Evolutionary conservation across 1,139 yeast genomes (phyloP).

Genomic region (Debaryomyces fabryi): DNA sequence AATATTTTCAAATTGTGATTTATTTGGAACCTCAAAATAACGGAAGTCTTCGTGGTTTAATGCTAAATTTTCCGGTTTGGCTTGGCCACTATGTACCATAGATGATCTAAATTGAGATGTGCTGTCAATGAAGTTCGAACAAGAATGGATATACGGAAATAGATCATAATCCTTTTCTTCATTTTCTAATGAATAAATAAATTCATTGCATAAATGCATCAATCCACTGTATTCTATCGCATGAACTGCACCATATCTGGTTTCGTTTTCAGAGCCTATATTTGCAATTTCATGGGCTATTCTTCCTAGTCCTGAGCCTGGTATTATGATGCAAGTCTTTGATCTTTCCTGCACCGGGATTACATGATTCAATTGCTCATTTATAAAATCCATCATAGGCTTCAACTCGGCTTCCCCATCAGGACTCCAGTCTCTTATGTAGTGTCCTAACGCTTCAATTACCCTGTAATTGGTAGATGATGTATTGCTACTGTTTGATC

Average conservation of each 20-base stretch:
- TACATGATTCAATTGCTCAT: constrained; percentile 28
- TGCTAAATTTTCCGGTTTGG: constrained; percentile 49
- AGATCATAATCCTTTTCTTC: constrained; percentile 26
- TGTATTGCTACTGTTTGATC: constrained; percentile 20
- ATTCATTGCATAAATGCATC: constrained; percentile 68
- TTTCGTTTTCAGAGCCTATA: constrained; percentile 19
- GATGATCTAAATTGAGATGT: constrained; percentile 57
- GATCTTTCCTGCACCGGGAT: constrained; percentile 27
- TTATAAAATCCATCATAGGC: constrained; percentile 57
- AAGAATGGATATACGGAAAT: constrained; percentile 71
- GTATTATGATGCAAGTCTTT: constrained; percentile 59
- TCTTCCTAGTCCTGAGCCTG: constrained; percentile 82
- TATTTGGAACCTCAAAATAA: constrained; percentile 39
- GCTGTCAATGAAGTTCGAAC: constrained; percentile 63
- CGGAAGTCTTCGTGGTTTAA: constrained; percentile 70
- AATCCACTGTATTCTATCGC: constrained; percentile 73
- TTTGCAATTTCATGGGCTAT: constrained; percentile 63
- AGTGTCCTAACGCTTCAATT: constrained; percentile 73
- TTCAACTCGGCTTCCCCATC: constrained; percentile 48
- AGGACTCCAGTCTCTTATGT: constrained; percentile 70
- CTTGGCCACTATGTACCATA: constrained; percentile 31
- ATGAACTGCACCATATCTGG: constrained; percentile 49
- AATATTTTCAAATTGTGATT: constrained; percentile 43
- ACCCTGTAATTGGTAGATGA: constrained; percentile 55
- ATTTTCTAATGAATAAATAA: constrained; percentile 37